A percentile compares a stretch with the other conserved stretches of the same genome.
phyloP scores from a whole-genome alignment of 306 rosid species.

The Cercis canadensis region DNA sequence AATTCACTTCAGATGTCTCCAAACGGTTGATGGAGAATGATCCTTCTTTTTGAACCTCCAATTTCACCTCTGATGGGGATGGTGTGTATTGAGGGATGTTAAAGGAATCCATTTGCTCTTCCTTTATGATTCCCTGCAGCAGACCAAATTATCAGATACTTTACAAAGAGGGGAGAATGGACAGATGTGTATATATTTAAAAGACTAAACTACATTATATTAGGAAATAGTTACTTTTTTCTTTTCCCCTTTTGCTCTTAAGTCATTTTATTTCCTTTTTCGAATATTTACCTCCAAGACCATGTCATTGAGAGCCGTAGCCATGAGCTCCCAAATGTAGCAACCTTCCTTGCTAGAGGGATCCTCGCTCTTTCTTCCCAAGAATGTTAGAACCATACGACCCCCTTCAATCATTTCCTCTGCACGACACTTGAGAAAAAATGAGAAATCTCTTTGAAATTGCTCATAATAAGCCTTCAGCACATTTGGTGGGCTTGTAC shows the following conservation, averaged over 20 bases:
- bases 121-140: constrained; percentile 36
- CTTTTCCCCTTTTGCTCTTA: no score
- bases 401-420: constrained; percentile 56
- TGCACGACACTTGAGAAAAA: constrained; percentile 52
- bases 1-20: constrained; percentile 41
- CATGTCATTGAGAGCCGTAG: constrained; percentile 57
- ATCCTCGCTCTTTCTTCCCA: constrained; percentile 56
- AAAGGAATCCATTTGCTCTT: constrained; percentile 45
- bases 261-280: no score
- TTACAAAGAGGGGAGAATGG: no score
- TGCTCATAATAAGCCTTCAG: constrained; percentile 47
- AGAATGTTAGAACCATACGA: constrained; percentile 56
- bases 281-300: constrained; percentile 37
- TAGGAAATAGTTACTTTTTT: no score
- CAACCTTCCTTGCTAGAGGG: constrained; percentile 48
- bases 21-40: constrained; percentile 34
- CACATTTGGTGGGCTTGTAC: constrained; percentile 48
- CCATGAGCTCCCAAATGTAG: constrained; percentile 55
- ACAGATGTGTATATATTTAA: no score
- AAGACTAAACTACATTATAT: no score
- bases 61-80: constrained; percentile 44
- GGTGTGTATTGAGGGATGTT: constrained; percentile 55
- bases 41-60: constrained; percentile 42
- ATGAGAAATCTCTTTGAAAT: constrained; percentile 49
- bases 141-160: not conserved